Conservation (phyloP, 116 monocot species). For the Cymodocea nodosa region DNA sequence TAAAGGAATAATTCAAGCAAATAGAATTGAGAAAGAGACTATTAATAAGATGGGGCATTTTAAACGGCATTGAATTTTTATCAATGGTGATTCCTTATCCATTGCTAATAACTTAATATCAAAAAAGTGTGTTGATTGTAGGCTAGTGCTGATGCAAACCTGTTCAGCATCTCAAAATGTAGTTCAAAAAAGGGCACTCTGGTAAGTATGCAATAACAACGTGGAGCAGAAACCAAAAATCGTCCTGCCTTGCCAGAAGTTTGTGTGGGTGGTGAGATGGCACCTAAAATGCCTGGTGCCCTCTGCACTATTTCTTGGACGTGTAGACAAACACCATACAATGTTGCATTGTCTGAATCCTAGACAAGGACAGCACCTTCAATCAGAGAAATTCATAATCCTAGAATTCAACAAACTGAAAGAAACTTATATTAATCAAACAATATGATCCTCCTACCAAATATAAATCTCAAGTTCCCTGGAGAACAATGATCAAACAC, state of each 20-base stretch:
- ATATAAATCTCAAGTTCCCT: too few relatives aligned
- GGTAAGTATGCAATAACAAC: constrained; percentile 93
- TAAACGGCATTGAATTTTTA: too few relatives aligned
- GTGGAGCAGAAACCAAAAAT: constrained; percentile 89
- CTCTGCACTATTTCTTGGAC: constrained; percentile 91
- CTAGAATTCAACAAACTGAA: not conserved
- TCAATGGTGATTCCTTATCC: too few relatives aligned
- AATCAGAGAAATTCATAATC: not conserved
- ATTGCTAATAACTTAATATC: not conserved
- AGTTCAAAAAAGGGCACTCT: constrained; percentile 93
- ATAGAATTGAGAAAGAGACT: not conserved
- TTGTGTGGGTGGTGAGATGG: constrained; percentile 32
- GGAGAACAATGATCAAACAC: too few relatives aligned
- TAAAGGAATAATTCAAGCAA: not conserved
- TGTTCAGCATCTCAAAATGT: constrained; percentile 97
- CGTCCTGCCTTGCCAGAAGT: constrained; percentile 40
- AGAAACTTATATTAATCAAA: not conserved
- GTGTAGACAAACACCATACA: constrained; percentile 89
- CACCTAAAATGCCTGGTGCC: constrained; percentile 76
- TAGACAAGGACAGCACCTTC: constrained; percentile 11
- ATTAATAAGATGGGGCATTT: not conserved
- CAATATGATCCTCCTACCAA: too few relatives aligned
- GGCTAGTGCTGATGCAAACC: constrained; percentile 26
- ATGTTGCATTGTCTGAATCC: constrained; percentile 71
- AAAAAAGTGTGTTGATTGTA: not conserved